Evolutionary conservation across 345 rosid genomes (phyloP).

Genomic region (Eucalyptus tenuipes): DNA sequence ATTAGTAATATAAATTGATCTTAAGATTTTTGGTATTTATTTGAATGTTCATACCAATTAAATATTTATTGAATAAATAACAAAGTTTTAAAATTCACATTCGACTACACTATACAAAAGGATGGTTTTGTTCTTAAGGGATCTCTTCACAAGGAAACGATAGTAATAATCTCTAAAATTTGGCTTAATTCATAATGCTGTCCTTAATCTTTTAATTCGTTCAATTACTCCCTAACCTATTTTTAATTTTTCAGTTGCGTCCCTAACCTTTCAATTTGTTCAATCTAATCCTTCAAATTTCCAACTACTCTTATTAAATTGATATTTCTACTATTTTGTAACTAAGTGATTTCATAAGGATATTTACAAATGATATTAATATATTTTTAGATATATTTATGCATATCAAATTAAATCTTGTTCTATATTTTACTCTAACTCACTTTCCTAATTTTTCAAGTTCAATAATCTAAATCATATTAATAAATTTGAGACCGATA

Average conservation of each 20-base stretch:
- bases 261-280: not conserved
- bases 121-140: not conserved
- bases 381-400: too few species aligned
- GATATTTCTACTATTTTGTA: not conserved
- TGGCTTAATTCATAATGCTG: fast-evolving
- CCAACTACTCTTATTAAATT: not conserved
- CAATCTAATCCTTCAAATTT: not conserved
- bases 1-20: too few species aligned
- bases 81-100: not conserved
- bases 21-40: not conserved
- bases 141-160: not conserved
- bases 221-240: not conserved
- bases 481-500: too few species aligned
- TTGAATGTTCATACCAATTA: not conserved
- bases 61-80: not conserved
- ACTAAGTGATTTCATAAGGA: not conserved
- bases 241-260: too few species aligned
- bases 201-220: too few species aligned
- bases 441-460: too few species aligned
- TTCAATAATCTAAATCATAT: not conserved
- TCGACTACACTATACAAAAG: not conserved
- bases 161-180: not conserved
- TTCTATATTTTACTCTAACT: not conserved
- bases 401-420: not conserved
- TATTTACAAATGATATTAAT: not conserved